Evolutionary conservation across 1,284 basidiomycete genomes (phyloP).

Genomic region (Ustilago lituana): DNA sequence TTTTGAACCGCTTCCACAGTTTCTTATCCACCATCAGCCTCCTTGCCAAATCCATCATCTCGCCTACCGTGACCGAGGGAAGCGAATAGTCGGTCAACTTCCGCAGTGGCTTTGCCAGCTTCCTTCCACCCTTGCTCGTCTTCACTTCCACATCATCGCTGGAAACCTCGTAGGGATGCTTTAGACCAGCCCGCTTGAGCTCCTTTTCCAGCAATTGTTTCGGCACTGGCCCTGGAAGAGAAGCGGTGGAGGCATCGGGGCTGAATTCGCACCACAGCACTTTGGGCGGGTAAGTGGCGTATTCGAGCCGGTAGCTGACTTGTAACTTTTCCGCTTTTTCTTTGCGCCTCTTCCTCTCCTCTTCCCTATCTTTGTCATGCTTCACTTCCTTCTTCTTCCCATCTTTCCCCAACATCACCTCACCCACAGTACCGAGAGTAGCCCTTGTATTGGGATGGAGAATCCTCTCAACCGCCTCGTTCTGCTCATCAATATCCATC

Average conservation of each 20-base stretch:
- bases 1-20: constrained; percentile 75
- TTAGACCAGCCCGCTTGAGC: constrained; percentile 69
- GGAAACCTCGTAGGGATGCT: constrained; percentile 56
- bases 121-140: constrained; percentile 10
- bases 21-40: constrained; percentile 73
- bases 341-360: constrained; percentile 2
- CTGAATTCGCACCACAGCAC: constrained; percentile 59
- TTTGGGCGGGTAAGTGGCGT: constrained; percentile 57
- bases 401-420: neutral
- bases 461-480: constrained; percentile 68
- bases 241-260: too few species aligned
- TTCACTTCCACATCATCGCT: neutral
- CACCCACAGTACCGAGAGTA: neutral
- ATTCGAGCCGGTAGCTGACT: constrained; percentile 59
- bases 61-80: constrained; percentile 79
- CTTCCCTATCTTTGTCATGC: constrained; percentile 17
- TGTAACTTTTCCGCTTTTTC: constrained; percentile 25
- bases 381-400: constrained; percentile 12
- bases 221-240: constrained; percentile 74
- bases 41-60: constrained; percentile 79
- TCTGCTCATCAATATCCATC: constrained; percentile 74
- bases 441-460: constrained; percentile 8
- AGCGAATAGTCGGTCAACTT: constrained; percentile 77
- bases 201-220: constrained; percentile 74
- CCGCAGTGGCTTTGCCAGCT: constrained; percentile 66